Evolutionary conservation across 179 eudicot species (phyloP), one percentile per base, ranked within the genome.

Genomic region (Spinacia oleracea): DNA sequence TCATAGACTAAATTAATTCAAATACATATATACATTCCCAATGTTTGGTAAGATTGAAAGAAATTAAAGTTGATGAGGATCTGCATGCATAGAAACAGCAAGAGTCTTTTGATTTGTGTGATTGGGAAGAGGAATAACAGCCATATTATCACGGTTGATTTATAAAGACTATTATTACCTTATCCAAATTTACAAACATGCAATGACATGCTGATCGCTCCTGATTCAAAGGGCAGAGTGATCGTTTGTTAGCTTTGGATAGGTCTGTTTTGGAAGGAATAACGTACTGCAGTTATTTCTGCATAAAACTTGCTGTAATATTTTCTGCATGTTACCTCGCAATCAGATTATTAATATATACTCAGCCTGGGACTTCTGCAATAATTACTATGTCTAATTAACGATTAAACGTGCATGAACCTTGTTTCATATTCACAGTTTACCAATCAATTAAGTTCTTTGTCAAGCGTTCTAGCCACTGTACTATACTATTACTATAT

Each of bases 101-200:
- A 67, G 82, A 75, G 78, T 82, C 79, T 69, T 27, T 51, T 50
- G 76, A 56, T 64, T 59, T 70, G 76, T 51, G 45, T 71, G 21
- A 3, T 10, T 53, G 15, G 43, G 23, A 45, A 60, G 55, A 77
- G 72, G 78, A 82, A 82, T 58, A 79, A 38, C 76, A 71, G 76
- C 81, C 79, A 74, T 69, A 69, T 48, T 50, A 29, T 31, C 38
- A 32, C 65, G 31, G 31, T 20, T 9, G 78, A 82, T 82, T 32
- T 32, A 70, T 80, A 48, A 63, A 78, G 55, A 46, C 20, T 16
- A 71, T 60, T 16, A 71, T 60, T 53, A 43, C 65, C 80, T 79
- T 82, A 78, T 82, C 81, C 79, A 69, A 59, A 78, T 78, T 73
- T 81, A 68, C 76, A 50, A 18, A 68, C 10, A 32, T 77, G 74